Evolutionary conservation across 2,329 filamentous ascomycete species (phyloP).

Genomic region (Gremmenia infestans): DNA sequence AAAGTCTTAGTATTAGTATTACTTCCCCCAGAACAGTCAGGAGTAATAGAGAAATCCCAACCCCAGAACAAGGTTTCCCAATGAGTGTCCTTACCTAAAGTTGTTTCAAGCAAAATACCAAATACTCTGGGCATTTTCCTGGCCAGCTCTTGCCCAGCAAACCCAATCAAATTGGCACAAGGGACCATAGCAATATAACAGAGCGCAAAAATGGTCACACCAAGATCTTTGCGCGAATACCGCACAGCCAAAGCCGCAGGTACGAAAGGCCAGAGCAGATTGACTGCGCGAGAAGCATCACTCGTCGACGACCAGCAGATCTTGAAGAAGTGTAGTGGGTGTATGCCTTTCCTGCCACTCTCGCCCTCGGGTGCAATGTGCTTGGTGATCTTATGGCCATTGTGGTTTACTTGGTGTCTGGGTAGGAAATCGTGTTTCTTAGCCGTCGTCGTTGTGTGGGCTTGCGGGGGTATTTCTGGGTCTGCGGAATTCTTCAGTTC

Average conservation of each 20-base stretch:
- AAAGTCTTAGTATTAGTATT: slow-evolving; percentile 41
- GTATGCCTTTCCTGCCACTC: slow-evolving; percentile 61
- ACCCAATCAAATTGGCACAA: slow-evolving; percentile 69
- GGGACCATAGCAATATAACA: slow-evolving; percentile 76
- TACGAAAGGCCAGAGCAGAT: slow-evolving; percentile 71
- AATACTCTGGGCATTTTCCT: slow-evolving; percentile 71
- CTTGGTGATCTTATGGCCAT: slow-evolving; percentile 31
- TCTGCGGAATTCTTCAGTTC: neutral
- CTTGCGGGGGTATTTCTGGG: neutral
- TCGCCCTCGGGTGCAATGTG: slow-evolving; percentile 51
- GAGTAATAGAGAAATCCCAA: too few species aligned
- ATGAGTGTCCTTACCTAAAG: slow-evolving; percentile 43
- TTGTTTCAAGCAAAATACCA: slow-evolving; percentile 57
- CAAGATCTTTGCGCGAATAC: slow-evolving; percentile 49
- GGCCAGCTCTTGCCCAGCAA: slow-evolving; percentile 66
- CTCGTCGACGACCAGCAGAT: slow-evolving; percentile 60
- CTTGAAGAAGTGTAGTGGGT: slow-evolving; percentile 57
- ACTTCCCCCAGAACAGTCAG: slow-evolving; percentile 48
- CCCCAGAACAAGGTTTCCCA: slow-evolving; percentile 37
- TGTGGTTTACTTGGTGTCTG: slow-evolving; percentile 10
- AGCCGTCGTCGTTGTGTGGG: neutral
- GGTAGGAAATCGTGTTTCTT: neutral
- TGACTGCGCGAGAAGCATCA: slow-evolving; percentile 58
- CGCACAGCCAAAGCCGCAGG: slow-evolving; percentile 64
- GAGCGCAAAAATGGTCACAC: slow-evolving; percentile 62